Conservation (phyloP, 2,329 filamentous ascomycete species). For the Botryotinia globosa region DNA sequence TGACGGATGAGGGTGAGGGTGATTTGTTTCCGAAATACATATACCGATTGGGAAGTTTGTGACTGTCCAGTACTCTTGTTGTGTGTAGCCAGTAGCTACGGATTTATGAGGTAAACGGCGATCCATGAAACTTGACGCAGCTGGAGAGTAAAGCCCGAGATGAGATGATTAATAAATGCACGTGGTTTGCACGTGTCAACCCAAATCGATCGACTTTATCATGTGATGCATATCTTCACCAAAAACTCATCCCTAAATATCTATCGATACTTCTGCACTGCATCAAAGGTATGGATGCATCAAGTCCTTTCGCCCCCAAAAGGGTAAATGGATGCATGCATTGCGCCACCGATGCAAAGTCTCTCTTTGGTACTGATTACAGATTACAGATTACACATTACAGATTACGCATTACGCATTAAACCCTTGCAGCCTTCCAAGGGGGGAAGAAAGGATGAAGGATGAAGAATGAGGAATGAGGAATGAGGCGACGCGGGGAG, state of each 20-base stretch:
- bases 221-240: not conserved
- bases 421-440: conserved; percentile 15
- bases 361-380: not conserved
- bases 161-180: not conserved
- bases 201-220: not conserved
- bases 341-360: not conserved
- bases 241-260: not conserved
- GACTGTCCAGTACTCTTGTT: not conserved
- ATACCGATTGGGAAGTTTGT: not conserved
- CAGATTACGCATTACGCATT: not conserved
- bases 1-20: too few relatives aligned
- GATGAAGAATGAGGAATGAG: not conserved
- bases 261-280: not conserved
- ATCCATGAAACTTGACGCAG: not conserved
- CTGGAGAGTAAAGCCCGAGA: not conserved
- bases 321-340: not conserved
- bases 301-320: conserved; percentile 1
- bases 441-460: conserved; percentile 1
- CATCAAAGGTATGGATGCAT: not conserved
- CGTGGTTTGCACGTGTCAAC: conserved; percentile 14
- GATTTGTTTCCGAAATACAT: conserved; percentile 2
- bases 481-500: conserved; percentile 7
- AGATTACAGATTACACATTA: not conserved
- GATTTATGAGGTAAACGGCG: too few relatives aligned
- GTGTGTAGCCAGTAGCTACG: not conserved